Percentiles rank a stretch among this genome's conserved stretches.
phyloP scores from a whole-genome alignment of 805 yeast species.

The Teunomyces panamensis region DNA sequence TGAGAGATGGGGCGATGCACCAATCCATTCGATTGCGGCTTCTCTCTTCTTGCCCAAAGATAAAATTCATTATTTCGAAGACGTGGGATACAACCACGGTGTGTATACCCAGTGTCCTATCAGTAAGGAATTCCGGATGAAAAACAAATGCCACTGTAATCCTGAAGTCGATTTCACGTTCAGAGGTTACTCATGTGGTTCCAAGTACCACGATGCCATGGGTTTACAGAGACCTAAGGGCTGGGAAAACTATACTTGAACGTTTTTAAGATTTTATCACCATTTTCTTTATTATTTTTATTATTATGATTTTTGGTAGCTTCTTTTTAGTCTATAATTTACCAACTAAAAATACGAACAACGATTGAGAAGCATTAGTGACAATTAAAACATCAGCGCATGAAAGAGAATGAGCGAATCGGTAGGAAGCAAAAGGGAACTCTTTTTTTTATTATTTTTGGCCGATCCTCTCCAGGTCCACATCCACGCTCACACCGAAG shows the following conservation, averaged over 20 bases:
- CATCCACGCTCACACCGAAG: too few relatives aligned
- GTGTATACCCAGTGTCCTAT: slow-evolving; percentile 82
- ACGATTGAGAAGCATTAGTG: too few relatives aligned
- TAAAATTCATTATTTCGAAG: slow-evolving; percentile 74
- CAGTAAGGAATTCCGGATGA: slow-evolving; percentile 51
- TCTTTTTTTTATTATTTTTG: too few relatives aligned
- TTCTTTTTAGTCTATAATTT: neutral
- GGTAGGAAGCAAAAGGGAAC: too few relatives aligned
- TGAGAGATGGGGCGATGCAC: slow-evolving; percentile 95
- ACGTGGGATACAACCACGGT: slow-evolving; percentile 79
- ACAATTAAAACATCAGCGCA: too few relatives aligned
- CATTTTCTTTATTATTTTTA: too few relatives aligned
- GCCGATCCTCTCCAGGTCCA: too few relatives aligned
- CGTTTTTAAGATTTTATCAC: too few relatives aligned
- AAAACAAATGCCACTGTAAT: slow-evolving; percentile 69
- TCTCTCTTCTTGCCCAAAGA: slow-evolving; percentile 69
- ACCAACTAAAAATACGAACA: neutral
- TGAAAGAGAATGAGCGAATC: too few relatives aligned
- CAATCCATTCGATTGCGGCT: slow-evolving; percentile 86
- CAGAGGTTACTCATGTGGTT: slow-evolving; percentile 39
- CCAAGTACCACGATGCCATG: slow-evolving; percentile 29
- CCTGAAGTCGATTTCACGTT: slow-evolving; percentile 73
- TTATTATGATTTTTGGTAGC: neutral
- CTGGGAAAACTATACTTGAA: slow-evolving; percentile 20
- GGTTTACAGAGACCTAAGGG: slow-evolving; percentile 27